Percentiles rank a stretch among this genome's conserved stretches.
These are phyloP conservation scores for Sporodiniella umbellata DNA, from an alignment of 371 early-diverging fungal genomes.

Conservation along the genomic window DNA sequence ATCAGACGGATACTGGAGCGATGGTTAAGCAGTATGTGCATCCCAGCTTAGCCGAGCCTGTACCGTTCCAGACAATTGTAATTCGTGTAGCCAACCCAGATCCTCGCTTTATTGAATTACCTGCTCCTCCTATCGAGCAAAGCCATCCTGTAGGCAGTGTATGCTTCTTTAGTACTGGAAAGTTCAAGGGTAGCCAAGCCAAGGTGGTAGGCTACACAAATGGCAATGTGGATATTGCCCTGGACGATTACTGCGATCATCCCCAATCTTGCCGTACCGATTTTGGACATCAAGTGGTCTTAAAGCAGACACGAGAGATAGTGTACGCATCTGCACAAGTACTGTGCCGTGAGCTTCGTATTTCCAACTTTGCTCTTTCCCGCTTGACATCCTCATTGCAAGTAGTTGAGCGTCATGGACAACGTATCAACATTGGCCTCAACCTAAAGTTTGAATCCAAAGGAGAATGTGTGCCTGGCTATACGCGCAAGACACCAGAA, in stretches of 20 bases:
- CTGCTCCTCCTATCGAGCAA: constrained; percentile 49
- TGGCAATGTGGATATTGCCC: constrained; percentile 46
- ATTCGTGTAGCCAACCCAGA: constrained; percentile 62
- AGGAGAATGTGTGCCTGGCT: constrained; percentile 83
- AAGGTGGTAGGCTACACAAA: constrained; percentile 65
- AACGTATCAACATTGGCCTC: constrained; percentile 77
- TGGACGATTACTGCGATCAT: constrained; percentile 23
- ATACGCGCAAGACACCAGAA: constrained; percentile 70
- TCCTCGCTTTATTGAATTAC: constrained; percentile 62
- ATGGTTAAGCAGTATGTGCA: constrained; percentile 80
- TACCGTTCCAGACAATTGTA: constrained; percentile 72
- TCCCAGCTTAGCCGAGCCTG: constrained; percentile 56
- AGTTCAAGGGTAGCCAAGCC: constrained; percentile 72
- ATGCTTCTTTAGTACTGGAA: constrained; percentile 66
- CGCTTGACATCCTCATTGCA: constrained; percentile 80
- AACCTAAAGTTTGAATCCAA: constrained; percentile 88
- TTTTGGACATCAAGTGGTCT: constrained; percentile 55
- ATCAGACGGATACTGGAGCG: constrained; percentile 74
- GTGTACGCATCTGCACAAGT: constrained; percentile 65
- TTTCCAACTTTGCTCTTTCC: constrained; percentile 67
- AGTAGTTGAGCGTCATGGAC: constrained; percentile 54
- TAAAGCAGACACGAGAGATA: constrained; percentile 29
- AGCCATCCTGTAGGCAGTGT: constrained; percentile 68
- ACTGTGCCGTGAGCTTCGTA: constrained; percentile 61
- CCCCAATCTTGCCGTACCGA: constrained; percentile 32